A percentile compares a stretch with the other conserved stretches of the same genome.
Conservation (phyloP, 2,329 filamentous ascomycete genomes). For the Lomentospora prolificans region DNA sequence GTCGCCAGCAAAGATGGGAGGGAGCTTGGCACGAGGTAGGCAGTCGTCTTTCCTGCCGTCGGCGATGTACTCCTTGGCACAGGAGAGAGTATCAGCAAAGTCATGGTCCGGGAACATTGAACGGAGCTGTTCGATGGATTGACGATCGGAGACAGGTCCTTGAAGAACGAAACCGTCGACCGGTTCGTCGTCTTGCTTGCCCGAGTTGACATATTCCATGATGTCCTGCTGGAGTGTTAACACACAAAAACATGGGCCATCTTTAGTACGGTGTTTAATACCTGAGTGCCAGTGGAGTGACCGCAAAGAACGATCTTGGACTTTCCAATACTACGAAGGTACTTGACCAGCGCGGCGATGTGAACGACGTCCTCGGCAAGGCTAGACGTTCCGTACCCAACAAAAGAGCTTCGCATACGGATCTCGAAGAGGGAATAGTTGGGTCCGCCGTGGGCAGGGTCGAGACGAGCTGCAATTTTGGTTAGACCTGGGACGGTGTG, state of each 20-base stretch:
- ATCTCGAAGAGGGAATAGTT: conserved; percentile 47
- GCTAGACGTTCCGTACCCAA: conserved; percentile 39
- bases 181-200: conserved; percentile 30
- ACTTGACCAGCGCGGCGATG: conserved; percentile 40
- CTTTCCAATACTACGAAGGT: conserved; percentile 40
- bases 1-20: conserved; percentile 24
- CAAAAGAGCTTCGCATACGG: conserved; percentile 44
- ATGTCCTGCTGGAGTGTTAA: conserved; percentile 40
- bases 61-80: conserved; percentile 44
- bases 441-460: conserved; percentile 23
- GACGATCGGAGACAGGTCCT: conserved; percentile 68
- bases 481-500: conserved; percentile 52
- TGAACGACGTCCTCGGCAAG: conserved; percentile 44
- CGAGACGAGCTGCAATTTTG: conserved; percentile 32
- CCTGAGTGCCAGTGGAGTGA: conserved; percentile 50
- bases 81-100: conserved; percentile 33
- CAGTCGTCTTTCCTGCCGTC: conserved; percentile 44
- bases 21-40: conserved; percentile 38
- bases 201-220: conserved; percentile 41
- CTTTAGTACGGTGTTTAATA: no score
- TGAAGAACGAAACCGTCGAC: conserved; percentile 74
- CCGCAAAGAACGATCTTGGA: conserved; percentile 45
- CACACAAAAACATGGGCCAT: no score
- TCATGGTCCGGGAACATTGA: conserved; percentile 19
- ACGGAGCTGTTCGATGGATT: conserved; percentile 43